Base-by-base conservation (phyloP, 1,284 basidiomycete genomes). In the Melanopsichium pennsylvanicum region DNA sequence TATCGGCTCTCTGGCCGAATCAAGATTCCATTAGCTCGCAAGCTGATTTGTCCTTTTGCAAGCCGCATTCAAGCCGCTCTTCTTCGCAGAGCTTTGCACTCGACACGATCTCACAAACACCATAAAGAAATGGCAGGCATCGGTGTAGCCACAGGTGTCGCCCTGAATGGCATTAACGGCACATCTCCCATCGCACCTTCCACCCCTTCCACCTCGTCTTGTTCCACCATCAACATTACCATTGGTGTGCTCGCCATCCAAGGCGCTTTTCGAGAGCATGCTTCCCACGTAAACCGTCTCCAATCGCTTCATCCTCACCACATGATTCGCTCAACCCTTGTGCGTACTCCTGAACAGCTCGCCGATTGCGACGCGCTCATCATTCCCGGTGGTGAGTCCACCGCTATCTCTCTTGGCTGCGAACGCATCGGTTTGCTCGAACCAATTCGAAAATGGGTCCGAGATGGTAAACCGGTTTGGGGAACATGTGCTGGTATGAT, bases 401-500 rank as follows among this genome's bases (percentile, higher is more conserved):
- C 95, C 2, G 93, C 93, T 1, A 97, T 97, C 66, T 90, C 91
- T 1, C 84, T 97, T 23, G 86, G 97, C 2, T 90, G 91, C 2
- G 86, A 87, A 35, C 85, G 91, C 1, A 87, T 89, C 0, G 90
- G 90, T 0, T 85, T 98, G 36, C 82, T 93, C 11, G 88, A 90
- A 22, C 92, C 91, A 1, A 85, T 98, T 5, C 85, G 87, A 34
- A 85, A 86, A 35, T 97, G 85, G 89, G 82, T 82, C 10, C 79
- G 81, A 1, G 38, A 80, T 0, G 91, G 62, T 0, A 41, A 89
- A 73, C 88, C 92, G 0, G 87, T 94, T 0, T 98, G 93, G 92
- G 95, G 95, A 3, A 97, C 94, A 0, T 98, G 95, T 81, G 95
- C 95, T 0, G 95, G 95, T 16, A 94, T 95, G 70, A 97, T 98